Conservation (phyloP, 345 rosid species). For the Gossypium sturtianum region DNA sequence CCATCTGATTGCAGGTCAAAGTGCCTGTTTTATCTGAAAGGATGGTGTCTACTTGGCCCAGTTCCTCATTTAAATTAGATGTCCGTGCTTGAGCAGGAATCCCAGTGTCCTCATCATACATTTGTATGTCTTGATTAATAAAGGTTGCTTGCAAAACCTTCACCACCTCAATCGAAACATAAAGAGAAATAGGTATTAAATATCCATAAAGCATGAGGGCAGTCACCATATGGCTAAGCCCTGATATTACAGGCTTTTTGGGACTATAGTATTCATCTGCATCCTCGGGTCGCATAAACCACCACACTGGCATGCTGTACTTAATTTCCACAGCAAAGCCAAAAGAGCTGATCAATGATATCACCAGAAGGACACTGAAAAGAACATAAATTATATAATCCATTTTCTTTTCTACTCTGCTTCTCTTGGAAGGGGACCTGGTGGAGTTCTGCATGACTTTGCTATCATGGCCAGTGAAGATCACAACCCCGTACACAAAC, state of each 20-base stretch:
- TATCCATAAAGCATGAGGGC: slow-evolving; percentile 96
- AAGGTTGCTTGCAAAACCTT: slow-evolving; percentile 95
- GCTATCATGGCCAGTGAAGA: slow-evolving; percentile 87
- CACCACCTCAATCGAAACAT: slow-evolving; percentile 94
- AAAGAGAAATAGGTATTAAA: slow-evolving; percentile 89
- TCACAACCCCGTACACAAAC: slow-evolving; percentile 66
- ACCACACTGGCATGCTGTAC: slow-evolving; percentile 69
- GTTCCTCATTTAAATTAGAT: slow-evolving; percentile 93
- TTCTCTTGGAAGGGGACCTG: slow-evolving; percentile 85
- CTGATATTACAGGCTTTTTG: slow-evolving; percentile 46
- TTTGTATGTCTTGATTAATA: slow-evolving; percentile 73
- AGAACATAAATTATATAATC: slow-evolving; percentile 82
- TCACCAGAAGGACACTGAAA: slow-evolving; percentile 56
- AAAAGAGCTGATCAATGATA: slow-evolving; percentile 73
- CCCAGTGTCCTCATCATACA: slow-evolving; percentile 89
- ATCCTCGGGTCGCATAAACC: slow-evolving; percentile 55
- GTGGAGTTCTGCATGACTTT: slow-evolving; percentile 95
- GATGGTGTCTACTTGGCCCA: slow-evolving; percentile 95
- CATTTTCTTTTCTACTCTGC: slow-evolving; percentile 78
- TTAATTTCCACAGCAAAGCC: slow-evolving; percentile 83
- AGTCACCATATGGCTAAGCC: slow-evolving; percentile 73
- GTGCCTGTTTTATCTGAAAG: slow-evolving; percentile 99
- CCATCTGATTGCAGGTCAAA: slow-evolving; percentile 98
- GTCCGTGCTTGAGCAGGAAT: slow-evolving; percentile 83
- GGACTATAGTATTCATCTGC: slow-evolving; percentile 58